These are phyloP conservation scores for Leccinum fuscescens DNA, from an alignment of 1,284 basidiomycete species.

Conservation along the genomic window DNA sequence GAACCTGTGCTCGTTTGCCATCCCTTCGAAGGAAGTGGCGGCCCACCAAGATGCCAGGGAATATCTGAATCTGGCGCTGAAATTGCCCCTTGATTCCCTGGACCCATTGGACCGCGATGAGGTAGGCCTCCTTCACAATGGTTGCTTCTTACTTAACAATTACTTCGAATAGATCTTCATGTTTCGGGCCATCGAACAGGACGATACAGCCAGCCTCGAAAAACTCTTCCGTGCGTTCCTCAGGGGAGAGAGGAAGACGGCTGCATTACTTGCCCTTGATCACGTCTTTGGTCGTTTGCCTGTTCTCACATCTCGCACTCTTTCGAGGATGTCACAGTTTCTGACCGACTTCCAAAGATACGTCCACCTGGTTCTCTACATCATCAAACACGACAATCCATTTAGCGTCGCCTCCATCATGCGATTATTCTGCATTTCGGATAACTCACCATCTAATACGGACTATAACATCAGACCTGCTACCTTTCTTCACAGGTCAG, in stretches of 20 bases:
- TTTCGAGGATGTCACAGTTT: slow-evolving; percentile 21
- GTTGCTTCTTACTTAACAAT: not conserved
- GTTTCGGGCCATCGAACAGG: slow-evolving; percentile 22
- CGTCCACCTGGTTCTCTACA: slow-evolving; percentile 31
- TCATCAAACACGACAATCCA: slow-evolving; percentile 31
- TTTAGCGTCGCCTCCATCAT: slow-evolving; percentile 23
- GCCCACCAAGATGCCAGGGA: slow-evolving; percentile 1
- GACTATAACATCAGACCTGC: slow-evolving; percentile 27
- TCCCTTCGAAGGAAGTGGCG: slow-evolving; percentile 10
- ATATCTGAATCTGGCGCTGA: slow-evolving; percentile 18
- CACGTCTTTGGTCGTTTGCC: slow-evolving; percentile 22
- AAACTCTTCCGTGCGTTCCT: slow-evolving; percentile 18
- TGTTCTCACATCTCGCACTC: slow-evolving; percentile 8
- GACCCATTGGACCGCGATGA: slow-evolving; percentile 19
- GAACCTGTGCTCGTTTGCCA: slow-evolving; percentile 27
- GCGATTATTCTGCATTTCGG: slow-evolving; percentile 41
- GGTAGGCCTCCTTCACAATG: slow-evolving; percentile 4
- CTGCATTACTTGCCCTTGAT: slow-evolving; percentile 29
- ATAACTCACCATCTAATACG: slow-evolving; percentile 19
- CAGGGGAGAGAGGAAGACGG: not conserved
- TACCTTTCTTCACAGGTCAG: slow-evolving; percentile 27
- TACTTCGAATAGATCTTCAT: slow-evolving; percentile 21
- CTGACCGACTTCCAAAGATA: slow-evolving; percentile 41
- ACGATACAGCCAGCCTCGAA: slow-evolving; percentile 1
- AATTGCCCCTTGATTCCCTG: slow-evolving; percentile 16